Conservation (phyloP, 306 rosid species). For the Pueraria montana region DNA sequence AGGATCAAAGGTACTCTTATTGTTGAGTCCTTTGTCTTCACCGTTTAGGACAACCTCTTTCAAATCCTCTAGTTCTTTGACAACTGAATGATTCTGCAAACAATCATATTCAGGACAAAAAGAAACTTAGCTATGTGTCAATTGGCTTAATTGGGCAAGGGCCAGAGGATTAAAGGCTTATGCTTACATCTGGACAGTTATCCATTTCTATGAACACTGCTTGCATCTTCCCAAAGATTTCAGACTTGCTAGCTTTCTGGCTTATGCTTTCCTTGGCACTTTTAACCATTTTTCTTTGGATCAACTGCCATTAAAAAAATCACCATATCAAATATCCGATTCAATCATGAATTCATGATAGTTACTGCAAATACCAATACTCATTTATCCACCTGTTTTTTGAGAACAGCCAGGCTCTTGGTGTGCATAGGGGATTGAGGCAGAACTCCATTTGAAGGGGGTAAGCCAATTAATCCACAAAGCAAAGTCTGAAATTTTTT, state of each 20-base stretch:
- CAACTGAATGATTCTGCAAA: conserved; percentile 63
- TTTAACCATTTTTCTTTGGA: conserved; percentile 76
- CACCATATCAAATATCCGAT: conserved; percentile 27
- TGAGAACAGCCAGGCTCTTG: conserved; percentile 86
- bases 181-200: conserved; percentile 56
- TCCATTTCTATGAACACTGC: conserved; percentile 89
- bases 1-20: conserved; percentile 67
- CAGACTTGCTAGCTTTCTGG: conserved; percentile 72
- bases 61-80: conserved; percentile 77
- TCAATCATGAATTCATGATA: conserved; percentile 29
- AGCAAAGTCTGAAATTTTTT: conserved; percentile 71
- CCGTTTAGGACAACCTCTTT: conserved; percentile 75
- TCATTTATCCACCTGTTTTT: conserved; percentile 66
- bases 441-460: conserved; percentile 93
- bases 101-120: conserved; percentile 39
- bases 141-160: neutral
- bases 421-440: conserved; percentile 99
- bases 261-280: conserved; percentile 86
- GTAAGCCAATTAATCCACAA: conserved; percentile 87
- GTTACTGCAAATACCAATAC: neutral
- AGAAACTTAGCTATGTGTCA: neutral
- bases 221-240: conserved; percentile 86
- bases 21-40: conserved; percentile 50
- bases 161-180: neutral
- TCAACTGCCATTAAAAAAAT: conserved; percentile 59